Conservation (phyloP, 2,329 filamentous ascomycete species). For the Parastagonospora nodorum region DNA sequence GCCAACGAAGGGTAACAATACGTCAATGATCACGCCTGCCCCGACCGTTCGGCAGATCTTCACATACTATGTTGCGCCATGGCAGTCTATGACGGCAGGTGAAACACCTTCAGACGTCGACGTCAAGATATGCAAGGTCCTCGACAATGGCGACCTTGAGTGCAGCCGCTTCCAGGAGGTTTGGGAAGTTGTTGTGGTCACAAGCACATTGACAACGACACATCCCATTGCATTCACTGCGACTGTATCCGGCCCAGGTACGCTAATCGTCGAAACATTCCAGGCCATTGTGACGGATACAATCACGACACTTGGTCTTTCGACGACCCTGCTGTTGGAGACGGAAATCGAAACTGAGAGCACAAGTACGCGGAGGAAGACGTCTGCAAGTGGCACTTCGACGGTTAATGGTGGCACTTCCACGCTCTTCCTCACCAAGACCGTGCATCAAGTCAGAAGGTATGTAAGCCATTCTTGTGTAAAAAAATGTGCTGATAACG, state of each 20-base stretch:
- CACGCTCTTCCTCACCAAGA: conserved; percentile 30
- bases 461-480: conserved; percentile 2
- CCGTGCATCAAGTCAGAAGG: conserved; percentile 21
- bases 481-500: conserved; percentile 2
- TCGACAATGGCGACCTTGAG: conserved; percentile 42
- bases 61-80: conserved; percentile 53
- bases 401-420: conserved; percentile 5
- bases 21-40: conserved; percentile 42
- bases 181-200: conserved; percentile 49
- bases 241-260: conserved; percentile 42
- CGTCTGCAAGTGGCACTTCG: conserved; percentile 6
- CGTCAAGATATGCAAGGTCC: conserved; percentile 48
- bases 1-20: conserved; percentile 10
- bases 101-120: conserved; percentile 47
- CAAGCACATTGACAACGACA: conserved; percentile 42
- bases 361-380: conserved; percentile 27
- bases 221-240: conserved; percentile 47
- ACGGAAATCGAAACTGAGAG: conserved; percentile 45
- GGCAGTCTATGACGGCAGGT: conserved; percentile 50
- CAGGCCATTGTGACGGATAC: conserved; percentile 46
- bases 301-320: conserved; percentile 46
- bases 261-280: conserved; percentile 47
- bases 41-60: conserved; percentile 47
- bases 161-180: conserved; percentile 50
- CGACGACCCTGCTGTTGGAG: conserved; percentile 45